Evolutionary conservation across 768 basidiomycete species (phyloP), one percentile per base, ranked within the genome.

Genomic region (Glaciozyma martinii): DNA sequence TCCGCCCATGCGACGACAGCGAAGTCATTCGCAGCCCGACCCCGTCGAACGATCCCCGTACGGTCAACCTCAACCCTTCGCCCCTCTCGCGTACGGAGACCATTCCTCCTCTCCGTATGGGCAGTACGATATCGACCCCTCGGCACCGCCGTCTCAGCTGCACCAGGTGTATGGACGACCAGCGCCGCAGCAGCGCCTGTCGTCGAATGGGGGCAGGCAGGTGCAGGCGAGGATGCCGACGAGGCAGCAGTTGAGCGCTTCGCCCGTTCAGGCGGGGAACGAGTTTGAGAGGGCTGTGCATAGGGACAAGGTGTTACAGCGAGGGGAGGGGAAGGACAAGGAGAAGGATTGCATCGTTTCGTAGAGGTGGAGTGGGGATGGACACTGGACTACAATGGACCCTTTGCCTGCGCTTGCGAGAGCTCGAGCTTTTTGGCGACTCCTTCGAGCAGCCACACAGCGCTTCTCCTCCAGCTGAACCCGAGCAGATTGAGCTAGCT

Each of bases 341-440:
- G 85, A 85, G 75, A 89, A 88, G 77, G 89, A 90, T 57, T 93
- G 90, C 74, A 78, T 89, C 56, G 85, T 93, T 74, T 91, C 91
- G 90, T 93, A 40, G 21, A 33, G 37, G 21, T 23, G 13, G 27
- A 18, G 53, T 7, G 29, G 30, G 16, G 6, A 12, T 25, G 55
- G 29, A 40, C 37, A n/a, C 7, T n/a, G 2, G 29, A 54, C 27
- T 23, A 54, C 32, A n/a, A 30, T 33, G 32, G 30, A 33, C 21
- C 30, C 53, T 29, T 21, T 30, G 9, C 44, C 16, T 47, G 21
- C 46, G 21, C 9, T 21, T 6, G 19, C 46, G 46, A 7, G 37
- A 13, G 7, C 37, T 40, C 37, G 12, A 40, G 5, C 7, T 7
- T 13, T 13, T 40, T 40, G 37, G 15, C 37, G 37, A 6, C 37